A percentile compares a stretch with the other conserved stretches of the same genome.
Evolutionary conservation across 2,329 filamentous ascomycete species (phyloP).

Genomic region (Clarireedia hainanense): DNA sequence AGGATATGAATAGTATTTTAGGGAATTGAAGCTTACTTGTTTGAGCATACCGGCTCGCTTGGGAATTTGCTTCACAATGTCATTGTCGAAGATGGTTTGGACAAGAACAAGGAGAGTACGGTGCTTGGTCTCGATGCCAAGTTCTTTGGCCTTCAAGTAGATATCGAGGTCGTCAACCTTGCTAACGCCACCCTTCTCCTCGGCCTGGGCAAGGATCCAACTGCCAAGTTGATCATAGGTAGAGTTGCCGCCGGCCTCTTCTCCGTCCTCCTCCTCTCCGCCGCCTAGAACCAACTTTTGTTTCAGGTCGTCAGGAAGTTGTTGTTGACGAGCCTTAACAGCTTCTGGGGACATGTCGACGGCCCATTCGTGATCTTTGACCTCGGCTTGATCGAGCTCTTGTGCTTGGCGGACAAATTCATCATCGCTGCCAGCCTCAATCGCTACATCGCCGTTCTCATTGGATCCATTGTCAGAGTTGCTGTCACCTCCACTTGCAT

Average conservation of each 20-base stretch:
- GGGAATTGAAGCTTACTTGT: conserved; percentile 51
- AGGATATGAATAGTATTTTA: neutral
- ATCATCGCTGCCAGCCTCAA: conserved; percentile 78
- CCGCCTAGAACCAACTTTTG: conserved; percentile 76
- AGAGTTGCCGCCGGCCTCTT: conserved; percentile 64
- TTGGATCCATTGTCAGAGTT: conserved; percentile 50
- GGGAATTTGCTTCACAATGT: conserved; percentile 80
- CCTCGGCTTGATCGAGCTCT: conserved; percentile 62
- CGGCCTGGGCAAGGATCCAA: conserved; percentile 75
- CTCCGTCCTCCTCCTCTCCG: conserved; percentile 74
- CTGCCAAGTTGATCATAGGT: conserved; percentile 85
- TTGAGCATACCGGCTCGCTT: conserved; percentile 81
- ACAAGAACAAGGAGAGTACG: conserved; percentile 86
- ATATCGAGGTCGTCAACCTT: conserved; percentile 84
- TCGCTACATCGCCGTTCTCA: conserved; percentile 37
- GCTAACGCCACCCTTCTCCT: conserved; percentile 64
- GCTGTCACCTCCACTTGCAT: conserved; percentile 56
- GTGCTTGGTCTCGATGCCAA: conserved; percentile 92
- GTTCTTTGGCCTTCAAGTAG: conserved; percentile 93
- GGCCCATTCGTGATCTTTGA: conserved; percentile 87
- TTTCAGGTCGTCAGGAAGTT: conserved; percentile 92
- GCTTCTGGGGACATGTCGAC: conserved; percentile 95
- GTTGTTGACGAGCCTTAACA: conserved; percentile 86
- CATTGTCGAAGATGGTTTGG: conserved; percentile 87
- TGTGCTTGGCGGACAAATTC: conserved; percentile 75